Evolutionary conservation across 345 rosid species (phyloP).

Genomic region (Hirschfeldia incana): DNA sequence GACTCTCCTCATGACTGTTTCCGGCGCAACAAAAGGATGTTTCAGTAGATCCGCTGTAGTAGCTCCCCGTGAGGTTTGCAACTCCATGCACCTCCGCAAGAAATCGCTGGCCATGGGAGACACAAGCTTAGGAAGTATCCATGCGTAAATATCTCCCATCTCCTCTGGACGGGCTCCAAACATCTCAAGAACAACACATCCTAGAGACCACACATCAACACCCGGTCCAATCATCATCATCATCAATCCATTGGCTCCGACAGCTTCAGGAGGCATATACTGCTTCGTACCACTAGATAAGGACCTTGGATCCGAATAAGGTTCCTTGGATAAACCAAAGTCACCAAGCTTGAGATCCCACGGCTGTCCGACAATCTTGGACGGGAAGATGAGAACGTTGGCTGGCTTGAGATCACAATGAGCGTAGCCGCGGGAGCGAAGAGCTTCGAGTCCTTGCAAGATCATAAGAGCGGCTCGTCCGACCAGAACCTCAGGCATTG

Average conservation of each 20-base stretch:
- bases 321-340: constrained; percentile 17
- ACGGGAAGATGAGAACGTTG: constrained; percentile 11
- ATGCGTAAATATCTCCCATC: not conserved
- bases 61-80: constrained; percentile 10
- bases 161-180: constrained; percentile 6
- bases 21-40: constrained; percentile 15
- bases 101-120: constrained; percentile 8
- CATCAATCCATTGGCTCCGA: not conserved
- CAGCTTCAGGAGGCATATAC: constrained; percentile 8
- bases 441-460: constrained; percentile 18
- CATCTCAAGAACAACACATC: constrained; percentile 25
- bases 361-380: not conserved
- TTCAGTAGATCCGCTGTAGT: not conserved
- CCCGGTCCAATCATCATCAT: not conserved
- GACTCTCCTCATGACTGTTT: not conserved
- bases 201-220: constrained; percentile 28
- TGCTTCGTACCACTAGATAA: not conserved
- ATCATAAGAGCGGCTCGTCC: not conserved
- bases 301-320: not conserved
- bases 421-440: constrained; percentile 17
- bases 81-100: constrained; percentile 5
- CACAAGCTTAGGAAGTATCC: not conserved
- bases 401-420: constrained; percentile 19
- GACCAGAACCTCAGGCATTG: not conserved
- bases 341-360: constrained; percentile 25